Evolutionary conservation across 805 yeast genomes (phyloP).

Genomic region (Ogataea corticis): DNA sequence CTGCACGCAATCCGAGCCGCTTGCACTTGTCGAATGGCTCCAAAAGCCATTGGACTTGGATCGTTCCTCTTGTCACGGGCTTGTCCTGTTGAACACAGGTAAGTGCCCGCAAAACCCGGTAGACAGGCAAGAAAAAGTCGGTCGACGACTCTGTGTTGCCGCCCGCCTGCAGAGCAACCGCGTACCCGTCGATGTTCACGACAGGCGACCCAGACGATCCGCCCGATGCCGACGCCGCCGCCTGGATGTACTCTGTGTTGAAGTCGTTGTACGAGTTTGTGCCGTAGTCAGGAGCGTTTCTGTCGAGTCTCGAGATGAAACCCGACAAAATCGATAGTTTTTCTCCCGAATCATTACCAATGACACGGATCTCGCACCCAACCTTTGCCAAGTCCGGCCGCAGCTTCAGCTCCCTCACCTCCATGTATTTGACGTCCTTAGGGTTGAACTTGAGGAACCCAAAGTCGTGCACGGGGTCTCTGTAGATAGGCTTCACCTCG

Average conservation of each 20-base stretch:
- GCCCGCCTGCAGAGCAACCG: conserved; percentile 93
- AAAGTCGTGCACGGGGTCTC: conserved; percentile 96
- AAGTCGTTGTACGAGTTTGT: conserved; percentile 85
- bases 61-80: conserved; percentile 83
- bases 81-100: conserved; percentile 58
- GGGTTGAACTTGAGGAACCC: conserved; percentile 86
- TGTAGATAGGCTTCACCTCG: conserved; percentile 77
- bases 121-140: conserved; percentile 86
- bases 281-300: conserved; percentile 95
- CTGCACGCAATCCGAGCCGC: conserved; percentile 77
- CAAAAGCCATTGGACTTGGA: conserved; percentile 85
- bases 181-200: conserved; percentile 83
- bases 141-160: conserved; percentile 91
- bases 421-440: conserved; percentile 66
- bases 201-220: conserved; percentile 97
- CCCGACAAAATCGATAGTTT: conserved; percentile 87
- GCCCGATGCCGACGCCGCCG: conserved; percentile 94
- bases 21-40: conserved; percentile 90
- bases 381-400: conserved; percentile 83
- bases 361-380: conserved; percentile 92
- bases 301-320: conserved; percentile 78
- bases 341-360: conserved; percentile 97
- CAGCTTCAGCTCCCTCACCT: conserved; percentile 62
- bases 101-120: conserved; percentile 80
- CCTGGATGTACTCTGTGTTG: conserved; percentile 92